These are phyloP conservation scores for Fusarium sp. DNA, from an alignment of 2,329 filamentous ascomycete species.

Conservation along the genomic window DNA sequence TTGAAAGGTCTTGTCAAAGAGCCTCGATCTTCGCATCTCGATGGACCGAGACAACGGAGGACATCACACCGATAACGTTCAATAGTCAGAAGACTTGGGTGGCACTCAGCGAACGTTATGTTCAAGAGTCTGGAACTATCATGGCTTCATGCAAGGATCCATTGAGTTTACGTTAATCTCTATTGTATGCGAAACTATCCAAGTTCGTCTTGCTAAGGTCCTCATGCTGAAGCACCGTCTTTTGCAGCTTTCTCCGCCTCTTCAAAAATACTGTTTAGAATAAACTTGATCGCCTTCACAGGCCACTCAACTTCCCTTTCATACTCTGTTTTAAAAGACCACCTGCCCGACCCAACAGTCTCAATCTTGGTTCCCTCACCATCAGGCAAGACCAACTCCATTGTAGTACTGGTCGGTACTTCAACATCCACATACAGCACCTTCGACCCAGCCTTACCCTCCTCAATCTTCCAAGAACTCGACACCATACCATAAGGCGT, in stretches of 20 bases:
- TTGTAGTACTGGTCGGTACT: conserved; percentile 30
- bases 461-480: conserved; percentile 32
- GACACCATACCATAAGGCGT: conserved; percentile 42
- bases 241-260: neutral
- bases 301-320: conserved; percentile 14
- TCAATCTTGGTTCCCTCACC: conserved; percentile 13
- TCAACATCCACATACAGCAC: conserved; percentile 24
- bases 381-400: conserved; percentile 39
- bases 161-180: too few relatives aligned
- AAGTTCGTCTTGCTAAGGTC: neutral
- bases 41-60: neutral
- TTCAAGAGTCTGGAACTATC: neutral
- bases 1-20: neutral
- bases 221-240: neutral
- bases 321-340: conserved; percentile 24
- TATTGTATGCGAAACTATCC: too few relatives aligned
- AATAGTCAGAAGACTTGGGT: neutral
- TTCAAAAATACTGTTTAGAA: neutral
- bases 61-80: neutral
- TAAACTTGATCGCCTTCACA: conserved; percentile 23
- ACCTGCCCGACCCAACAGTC: conserved; percentile 32
- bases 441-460: conserved; percentile 13
- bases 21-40: neutral
- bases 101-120: neutral
- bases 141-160: neutral